Percentiles rank a stretch among this genome's conserved stretches.
Conservation (phyloP, 306 rosid genomes). For the Hippophae tibetana region DNA sequence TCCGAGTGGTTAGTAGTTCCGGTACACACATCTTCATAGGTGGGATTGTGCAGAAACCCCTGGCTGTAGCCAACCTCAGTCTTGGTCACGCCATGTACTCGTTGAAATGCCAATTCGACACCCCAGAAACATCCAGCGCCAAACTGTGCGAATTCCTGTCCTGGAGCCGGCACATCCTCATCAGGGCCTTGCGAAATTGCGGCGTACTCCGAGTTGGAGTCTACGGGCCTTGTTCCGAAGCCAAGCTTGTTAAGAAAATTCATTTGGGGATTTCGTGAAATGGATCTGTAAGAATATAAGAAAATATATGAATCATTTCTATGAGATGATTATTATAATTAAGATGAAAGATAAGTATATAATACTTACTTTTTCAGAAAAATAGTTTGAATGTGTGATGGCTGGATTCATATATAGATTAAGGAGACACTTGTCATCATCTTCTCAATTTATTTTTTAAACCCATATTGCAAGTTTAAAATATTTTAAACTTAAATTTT, state of each 20-base stretch:
- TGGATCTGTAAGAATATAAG: conserved; percentile 27
- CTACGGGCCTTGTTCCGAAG: conserved; percentile 43
- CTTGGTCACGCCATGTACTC: conserved; percentile 69
- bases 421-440: no score
- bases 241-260: conserved; percentile 69
- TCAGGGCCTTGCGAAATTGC: conserved; percentile 67
- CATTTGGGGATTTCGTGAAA: conserved; percentile 45
- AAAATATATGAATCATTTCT: no score
- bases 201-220: conserved; percentile 38
- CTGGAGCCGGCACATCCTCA: conserved; percentile 70
- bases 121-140: conserved; percentile 99
- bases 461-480: no score
- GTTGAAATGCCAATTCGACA: conserved; percentile 80
- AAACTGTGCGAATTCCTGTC: conserved; percentile 75
- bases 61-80: conserved; percentile 88
- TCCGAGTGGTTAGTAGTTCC: conserved; percentile 65
- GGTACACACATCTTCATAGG: conserved; percentile 69
- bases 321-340: no score
- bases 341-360: no score
- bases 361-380: no score
- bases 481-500: no score
- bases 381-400: no score
- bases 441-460: no score
- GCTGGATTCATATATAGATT: no score
- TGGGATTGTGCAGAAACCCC: conserved; percentile 64